A percentile compares a stretch with the other conserved stretches of the same genome.
phyloP scores from a whole-genome alignment of 1,284 basidiomycete genomes.

The Laetiporus sulphureus region DNA sequence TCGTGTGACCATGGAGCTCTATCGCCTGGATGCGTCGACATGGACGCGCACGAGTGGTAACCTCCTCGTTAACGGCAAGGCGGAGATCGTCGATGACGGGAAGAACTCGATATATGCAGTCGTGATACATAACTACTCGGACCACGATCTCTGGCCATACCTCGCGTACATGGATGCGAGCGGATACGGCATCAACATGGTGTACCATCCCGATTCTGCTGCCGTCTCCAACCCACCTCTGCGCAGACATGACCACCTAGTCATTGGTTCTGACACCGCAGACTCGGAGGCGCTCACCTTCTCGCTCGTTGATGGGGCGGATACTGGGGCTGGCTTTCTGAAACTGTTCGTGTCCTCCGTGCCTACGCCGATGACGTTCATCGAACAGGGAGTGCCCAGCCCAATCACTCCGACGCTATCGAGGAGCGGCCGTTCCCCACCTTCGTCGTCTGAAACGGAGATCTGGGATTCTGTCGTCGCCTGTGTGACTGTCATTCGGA shows the following conservation, averaged over 20 bases:
- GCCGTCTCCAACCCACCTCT: slow-evolving; percentile 28
- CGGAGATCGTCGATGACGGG: slow-evolving; percentile 28
- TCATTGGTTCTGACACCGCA: slow-evolving; percentile 27
- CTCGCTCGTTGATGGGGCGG: slow-evolving; percentile 20
- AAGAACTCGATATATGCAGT: slow-evolving; percentile 31
- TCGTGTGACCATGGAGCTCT: slow-evolving; percentile 33
- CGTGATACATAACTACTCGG: slow-evolving; percentile 33
- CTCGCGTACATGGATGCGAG: slow-evolving; percentile 41
- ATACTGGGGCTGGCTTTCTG: slow-evolving; percentile 34
- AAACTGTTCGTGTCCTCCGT: slow-evolving; percentile 40
- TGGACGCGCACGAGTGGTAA: slow-evolving; percentile 29
- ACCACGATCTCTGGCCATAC: slow-evolving; percentile 39
- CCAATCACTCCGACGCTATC: slow-evolving; percentile 1
- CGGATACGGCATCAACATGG: slow-evolving; percentile 36
- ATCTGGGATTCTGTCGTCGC: slow-evolving; percentile 26
- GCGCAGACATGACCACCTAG: slow-evolving; percentile 25
- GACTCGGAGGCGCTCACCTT: slow-evolving; percentile 30
- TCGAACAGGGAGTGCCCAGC: slow-evolving; percentile 30
- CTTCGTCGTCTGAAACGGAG: slow-evolving; percentile 10
- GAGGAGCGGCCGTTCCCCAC: not conserved
- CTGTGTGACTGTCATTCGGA: slow-evolving; percentile 22
- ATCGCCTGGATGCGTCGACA: slow-evolving; percentile 27
- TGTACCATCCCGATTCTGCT: slow-evolving; percentile 31
- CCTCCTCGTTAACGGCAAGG: slow-evolving; percentile 32
- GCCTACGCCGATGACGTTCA: slow-evolving; percentile 34